Evolutionary conservation across 1,284 basidiomycete species (phyloP).

Genomic region (Ustilago trichophora): DNA sequence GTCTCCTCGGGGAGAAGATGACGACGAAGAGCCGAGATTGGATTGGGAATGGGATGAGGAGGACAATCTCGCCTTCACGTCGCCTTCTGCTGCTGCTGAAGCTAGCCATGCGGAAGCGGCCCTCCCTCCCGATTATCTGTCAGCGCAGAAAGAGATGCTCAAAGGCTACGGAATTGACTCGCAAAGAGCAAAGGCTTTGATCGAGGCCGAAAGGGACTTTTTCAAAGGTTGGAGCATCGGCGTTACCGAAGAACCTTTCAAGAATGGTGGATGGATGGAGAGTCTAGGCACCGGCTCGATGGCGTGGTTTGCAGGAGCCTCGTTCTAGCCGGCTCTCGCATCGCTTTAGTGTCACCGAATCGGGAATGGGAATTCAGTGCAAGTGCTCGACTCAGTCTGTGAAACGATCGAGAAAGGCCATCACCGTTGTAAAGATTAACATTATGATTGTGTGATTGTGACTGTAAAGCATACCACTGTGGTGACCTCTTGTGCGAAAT

Average conservation of each 20-base stretch:
- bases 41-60: slow-evolving; percentile 46
- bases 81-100: neutral
- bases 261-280: slow-evolving; percentile 25
- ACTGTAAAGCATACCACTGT: too few species aligned
- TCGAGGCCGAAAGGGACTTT: slow-evolving; percentile 40
- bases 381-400: too few species aligned
- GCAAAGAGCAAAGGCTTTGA: slow-evolving; percentile 9
- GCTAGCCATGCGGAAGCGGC: neutral
- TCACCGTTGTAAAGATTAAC: too few species aligned
- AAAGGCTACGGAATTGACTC: slow-evolving; percentile 33
- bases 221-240: slow-evolving; percentile 46
- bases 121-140: slow-evolving; percentile 18
- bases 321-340: too few species aligned
- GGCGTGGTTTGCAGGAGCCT: slow-evolving; percentile 5
- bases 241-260: slow-evolving; percentile 38
- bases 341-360: too few species aligned
- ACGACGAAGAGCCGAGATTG: neutral
- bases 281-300: slow-evolving; percentile 10
- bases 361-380: too few species aligned
- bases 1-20: neutral
- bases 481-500: too few species aligned
- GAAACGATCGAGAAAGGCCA: too few species aligned
- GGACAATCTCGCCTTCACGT: slow-evolving; percentile 8
- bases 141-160: slow-evolving; percentile 16
- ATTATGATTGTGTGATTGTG: too few species aligned